These are phyloP conservation scores for Zymoseptoria tritici DNA, from an alignment of 2,329 filamentous ascomycete genomes.

Conservation along the genomic window DNA sequence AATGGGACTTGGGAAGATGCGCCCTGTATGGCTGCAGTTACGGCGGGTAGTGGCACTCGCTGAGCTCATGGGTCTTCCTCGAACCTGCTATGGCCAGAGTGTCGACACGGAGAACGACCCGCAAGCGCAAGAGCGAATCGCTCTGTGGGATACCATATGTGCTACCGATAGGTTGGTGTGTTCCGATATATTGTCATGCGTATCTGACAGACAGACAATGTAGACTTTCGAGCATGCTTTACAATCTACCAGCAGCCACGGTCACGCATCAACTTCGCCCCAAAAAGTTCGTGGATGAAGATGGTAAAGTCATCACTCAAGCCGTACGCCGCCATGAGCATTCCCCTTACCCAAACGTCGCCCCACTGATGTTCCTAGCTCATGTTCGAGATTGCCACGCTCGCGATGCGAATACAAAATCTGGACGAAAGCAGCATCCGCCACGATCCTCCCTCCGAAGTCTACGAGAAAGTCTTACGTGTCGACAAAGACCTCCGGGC, in stretches of 20 bases:
- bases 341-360: too few species aligned
- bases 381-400: constrained; percentile 20
- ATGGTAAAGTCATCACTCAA: constrained; percentile 20
- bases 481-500: constrained; percentile 22
- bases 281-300: constrained; percentile 9
- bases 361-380: constrained; percentile 4
- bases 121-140: neutral
- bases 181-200: neutral
- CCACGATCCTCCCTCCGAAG: constrained; percentile 12
- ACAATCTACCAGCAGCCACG: constrained; percentile 33
- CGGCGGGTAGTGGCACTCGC: constrained; percentile 34
- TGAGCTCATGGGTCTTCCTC: constrained; percentile 33
- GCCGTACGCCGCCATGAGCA: neutral
- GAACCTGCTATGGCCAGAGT: constrained; percentile 7
- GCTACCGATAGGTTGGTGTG: constrained; percentile 9
- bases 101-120: constrained; percentile 5
- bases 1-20: constrained; percentile 29
- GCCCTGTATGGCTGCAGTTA: constrained; percentile 31
- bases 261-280: constrained; percentile 15
- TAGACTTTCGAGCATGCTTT: constrained; percentile 27
- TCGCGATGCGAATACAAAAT: constrained; percentile 22
- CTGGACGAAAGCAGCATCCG: constrained; percentile 19
- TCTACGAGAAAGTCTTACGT: constrained; percentile 20
- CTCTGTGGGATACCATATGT: constrained; percentile 6
- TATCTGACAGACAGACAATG: constrained; percentile 26